Conservation (phyloP, 2,329 filamentous ascomycete genomes). For the Furcasterigmium sp. region DNA sequence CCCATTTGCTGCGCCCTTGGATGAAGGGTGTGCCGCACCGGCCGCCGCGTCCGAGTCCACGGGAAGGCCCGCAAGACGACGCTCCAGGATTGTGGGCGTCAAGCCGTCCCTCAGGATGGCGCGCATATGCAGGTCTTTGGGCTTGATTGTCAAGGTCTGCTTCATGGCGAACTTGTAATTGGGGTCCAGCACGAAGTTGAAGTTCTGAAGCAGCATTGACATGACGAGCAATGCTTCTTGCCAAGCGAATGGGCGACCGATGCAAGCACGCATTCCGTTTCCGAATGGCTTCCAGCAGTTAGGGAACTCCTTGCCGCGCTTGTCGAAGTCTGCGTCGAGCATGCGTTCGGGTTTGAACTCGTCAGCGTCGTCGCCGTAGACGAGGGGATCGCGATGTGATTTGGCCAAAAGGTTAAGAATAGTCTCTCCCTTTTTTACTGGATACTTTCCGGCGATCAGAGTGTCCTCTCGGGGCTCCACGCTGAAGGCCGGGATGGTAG, state of each 20-base stretch:
- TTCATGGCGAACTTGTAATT: slow-evolving; percentile 47
- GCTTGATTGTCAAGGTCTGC: slow-evolving; percentile 54
- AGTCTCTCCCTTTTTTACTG: slow-evolving; percentile 35
- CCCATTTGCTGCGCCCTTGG: slow-evolving; percentile 5
- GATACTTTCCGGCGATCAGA: slow-evolving; percentile 48
- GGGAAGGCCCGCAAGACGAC: slow-evolving; percentile 30
- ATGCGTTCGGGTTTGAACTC: slow-evolving; percentile 58
- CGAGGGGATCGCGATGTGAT: slow-evolving; percentile 48
- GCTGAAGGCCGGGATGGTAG: slow-evolving; percentile 19
- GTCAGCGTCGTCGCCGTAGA: slow-evolving; percentile 52
- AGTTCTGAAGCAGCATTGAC: slow-evolving; percentile 60
- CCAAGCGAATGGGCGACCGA: slow-evolving; percentile 49
- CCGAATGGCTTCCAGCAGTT: slow-evolving; percentile 48
- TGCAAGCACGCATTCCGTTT: slow-evolving; percentile 46
- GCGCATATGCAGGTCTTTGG: slow-evolving; percentile 54
- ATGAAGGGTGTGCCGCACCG: background rate
- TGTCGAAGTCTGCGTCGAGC: slow-evolving; percentile 46
- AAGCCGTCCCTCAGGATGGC: slow-evolving; percentile 42
- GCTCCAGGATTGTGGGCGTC: slow-evolving; percentile 35
- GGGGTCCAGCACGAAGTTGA: slow-evolving; percentile 58
- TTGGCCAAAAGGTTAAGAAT: slow-evolving; percentile 40
- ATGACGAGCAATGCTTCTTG: slow-evolving; percentile 42
- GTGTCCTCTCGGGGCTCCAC: slow-evolving; percentile 31
- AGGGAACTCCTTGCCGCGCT: slow-evolving; percentile 22
- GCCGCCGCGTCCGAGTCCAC: background rate